Evolutionary conservation across 371 early-diverging fungal species (phyloP).

Genomic region (Haplosporangium sp.): DNA sequence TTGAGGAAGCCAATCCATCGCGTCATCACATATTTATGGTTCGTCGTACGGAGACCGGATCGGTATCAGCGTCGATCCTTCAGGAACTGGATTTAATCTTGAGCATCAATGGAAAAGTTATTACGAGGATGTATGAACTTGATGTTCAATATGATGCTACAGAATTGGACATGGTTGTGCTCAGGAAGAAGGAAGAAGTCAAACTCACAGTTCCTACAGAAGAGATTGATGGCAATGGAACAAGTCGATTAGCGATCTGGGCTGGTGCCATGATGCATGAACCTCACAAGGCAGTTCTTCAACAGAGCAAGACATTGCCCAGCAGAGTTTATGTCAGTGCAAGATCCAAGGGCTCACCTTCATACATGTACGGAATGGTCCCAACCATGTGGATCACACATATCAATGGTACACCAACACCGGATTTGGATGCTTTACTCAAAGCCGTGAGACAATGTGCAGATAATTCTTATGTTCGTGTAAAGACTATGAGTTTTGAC

Average conservation of each 20-base stretch:
- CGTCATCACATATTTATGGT: conserved; percentile 81
- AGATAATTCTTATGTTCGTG: conserved; percentile 84
- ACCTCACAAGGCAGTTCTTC: conserved; percentile 87
- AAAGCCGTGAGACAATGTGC: conserved; percentile 71
- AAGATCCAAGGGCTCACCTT: conserved; percentile 82
- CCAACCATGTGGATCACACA: conserved; percentile 88
- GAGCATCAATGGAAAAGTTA: conserved; percentile 74
- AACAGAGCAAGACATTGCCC: conserved; percentile 80
- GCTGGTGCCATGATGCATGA: conserved; percentile 77
- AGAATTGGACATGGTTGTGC: conserved; percentile 70
- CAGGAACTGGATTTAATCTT: conserved; percentile 84
- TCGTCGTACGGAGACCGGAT: conserved; percentile 75
- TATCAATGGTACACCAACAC: conserved; percentile 72
- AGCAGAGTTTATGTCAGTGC: conserved; percentile 81
- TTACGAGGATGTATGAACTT: conserved; percentile 79
- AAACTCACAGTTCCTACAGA: conserved; percentile 69
- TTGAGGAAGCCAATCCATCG: conserved; percentile 79
- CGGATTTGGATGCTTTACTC: conserved; percentile 72
- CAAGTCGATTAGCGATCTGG: conserved; percentile 80
- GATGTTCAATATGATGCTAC: conserved; percentile 71
- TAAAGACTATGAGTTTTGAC: conserved; percentile 86
- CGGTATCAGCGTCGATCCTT: conserved; percentile 72
- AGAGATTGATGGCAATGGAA: conserved; percentile 75
- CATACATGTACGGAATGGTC: conserved; percentile 83
- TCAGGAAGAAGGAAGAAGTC: conserved; percentile 78